These are phyloP conservation scores for Nemania bipapillata DNA, from an alignment of 2,329 filamentous ascomycete genomes.

Conservation along the genomic window DNA sequence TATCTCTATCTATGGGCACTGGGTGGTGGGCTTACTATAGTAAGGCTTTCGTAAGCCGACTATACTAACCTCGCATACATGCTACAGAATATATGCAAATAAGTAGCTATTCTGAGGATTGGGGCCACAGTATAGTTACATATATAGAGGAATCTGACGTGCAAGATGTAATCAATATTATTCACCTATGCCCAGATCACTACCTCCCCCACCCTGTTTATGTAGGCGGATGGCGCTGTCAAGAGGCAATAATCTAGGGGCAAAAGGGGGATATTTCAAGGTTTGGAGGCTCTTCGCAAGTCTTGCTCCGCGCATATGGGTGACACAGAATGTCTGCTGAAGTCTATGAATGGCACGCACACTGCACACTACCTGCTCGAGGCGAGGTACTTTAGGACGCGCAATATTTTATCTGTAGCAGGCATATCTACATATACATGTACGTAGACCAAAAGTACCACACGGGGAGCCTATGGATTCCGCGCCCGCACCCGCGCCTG, in stretches of 20 bases:
- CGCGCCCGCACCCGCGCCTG: neutral
- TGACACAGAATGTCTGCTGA: neutral
- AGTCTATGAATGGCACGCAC: neutral
- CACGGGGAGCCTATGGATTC: neutral
- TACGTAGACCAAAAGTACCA: neutral
- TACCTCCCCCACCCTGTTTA: neutral
- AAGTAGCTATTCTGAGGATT: neutral
- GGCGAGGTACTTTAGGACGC: neutral
- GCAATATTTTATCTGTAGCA: neutral
- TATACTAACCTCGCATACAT: neutral
- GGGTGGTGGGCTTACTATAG: constrained; percentile 1
- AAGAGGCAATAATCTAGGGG: neutral
- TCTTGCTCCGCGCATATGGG: neutral
- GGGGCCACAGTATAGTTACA: neutral
- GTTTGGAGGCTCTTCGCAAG: neutral
- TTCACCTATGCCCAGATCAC: neutral
- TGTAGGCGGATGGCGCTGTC: neutral
- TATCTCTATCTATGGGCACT: neutral
- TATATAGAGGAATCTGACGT: neutral
- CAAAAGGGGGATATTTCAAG: neutral
- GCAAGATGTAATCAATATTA: neutral
- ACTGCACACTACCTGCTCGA: neutral
- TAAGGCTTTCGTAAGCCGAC: neutral
- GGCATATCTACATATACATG: neutral
- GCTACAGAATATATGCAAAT: neutral